Percentiles rank a stretch among this genome's conserved stretches.
Evolutionary conservation across 352 stramenopile species (phyloP).

Genomic region (Globisporangium iwayamae): DNA sequence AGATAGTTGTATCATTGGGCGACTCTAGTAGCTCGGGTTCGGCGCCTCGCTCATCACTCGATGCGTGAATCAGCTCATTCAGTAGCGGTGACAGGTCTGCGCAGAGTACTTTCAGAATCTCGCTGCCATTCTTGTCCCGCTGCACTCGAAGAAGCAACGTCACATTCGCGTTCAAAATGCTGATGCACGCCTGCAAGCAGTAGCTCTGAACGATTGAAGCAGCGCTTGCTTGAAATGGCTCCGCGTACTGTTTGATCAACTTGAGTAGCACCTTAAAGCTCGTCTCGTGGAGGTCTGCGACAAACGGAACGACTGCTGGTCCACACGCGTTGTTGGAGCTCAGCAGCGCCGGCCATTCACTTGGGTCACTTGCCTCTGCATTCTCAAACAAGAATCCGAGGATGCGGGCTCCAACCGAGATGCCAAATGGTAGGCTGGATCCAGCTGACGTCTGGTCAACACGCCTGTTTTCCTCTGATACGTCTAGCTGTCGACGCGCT

Average conservation of each 20-base stretch:
- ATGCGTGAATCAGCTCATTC: constrained; percentile 33
- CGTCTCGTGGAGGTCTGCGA: constrained; percentile 29
- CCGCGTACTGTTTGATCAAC: constrained; percentile 30
- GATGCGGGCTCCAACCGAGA: constrained; percentile 24
- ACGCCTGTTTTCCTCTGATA: background rate
- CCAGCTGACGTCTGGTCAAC: background rate
- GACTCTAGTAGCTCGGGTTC: background rate
- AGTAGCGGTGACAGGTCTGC: constrained; percentile 26
- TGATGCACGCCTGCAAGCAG: constrained; percentile 38
- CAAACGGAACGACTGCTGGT: constrained; percentile 31
- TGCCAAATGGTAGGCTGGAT: background rate
- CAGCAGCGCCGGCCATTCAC: constrained; percentile 8
- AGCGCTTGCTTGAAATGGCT: constrained; percentile 25
- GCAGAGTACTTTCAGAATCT: constrained; percentile 24
- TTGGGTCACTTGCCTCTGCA: constrained; percentile 25
- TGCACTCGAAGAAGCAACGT: constrained; percentile 20
- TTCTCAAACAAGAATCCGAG: constrained; percentile 41
- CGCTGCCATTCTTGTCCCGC: constrained; percentile 9
- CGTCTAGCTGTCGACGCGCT: background rate
- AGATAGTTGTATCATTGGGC: background rate
- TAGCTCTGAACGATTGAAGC: constrained; percentile 21
- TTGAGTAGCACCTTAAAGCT: constrained; percentile 34
- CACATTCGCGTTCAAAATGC: constrained; percentile 42
- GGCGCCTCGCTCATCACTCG: background rate
- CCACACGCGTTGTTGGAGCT: background rate